Evolutionary conservation across 257 asterid species (phyloP), one percentile per base, ranked within the genome.

Genomic region (Paraleonurus japonicus): DNA sequence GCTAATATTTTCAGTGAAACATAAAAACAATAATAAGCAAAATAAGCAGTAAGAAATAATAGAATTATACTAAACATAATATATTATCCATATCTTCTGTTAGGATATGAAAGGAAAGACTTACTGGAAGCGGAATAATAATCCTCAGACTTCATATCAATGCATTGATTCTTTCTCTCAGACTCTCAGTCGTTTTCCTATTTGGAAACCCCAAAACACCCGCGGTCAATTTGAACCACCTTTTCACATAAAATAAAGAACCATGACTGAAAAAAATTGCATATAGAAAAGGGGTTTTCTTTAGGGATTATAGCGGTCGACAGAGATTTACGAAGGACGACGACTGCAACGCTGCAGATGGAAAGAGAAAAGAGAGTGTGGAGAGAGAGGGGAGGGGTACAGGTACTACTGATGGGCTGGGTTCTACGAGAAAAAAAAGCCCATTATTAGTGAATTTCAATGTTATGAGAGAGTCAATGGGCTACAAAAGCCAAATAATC

Each of bases 131-230:
- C 69, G 47, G 79, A 72, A 47, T 71, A 80, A 75, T 69, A 71
- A 74, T 80, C 82, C 63, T 80, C 82, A 10, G 84, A 80, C 82
- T 80, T 79, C 84, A 74, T 82, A 37, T 43, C 72, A 79, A 67
- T 73, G 82, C 84, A 73, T 76, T 74, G 68, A 59, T 76, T 71
- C 58, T 68, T 23, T 23, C 39, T 67, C 43, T 3, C n/a, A 15
- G 41, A 23, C 28, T 61, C 43, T 12, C n/a, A 10, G 32, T 32
- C 57, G 70, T 70, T 43, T 22, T 37, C 51, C 61, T 6, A 41
- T 64, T 16, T 27, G 67, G 55, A 65, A 32, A 30, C 73, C 75
- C 75, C 69, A 28, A n/a, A 8, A 51, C 12, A 47, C 19, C 57
- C 41, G 77, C 71, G 58, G 77, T 32, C 47, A 59, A 70, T 20